Percentiles rank a stretch among this genome's conserved stretches.
Evolutionary conservation across 139 green algal genomes (phyloP).

Genomic region (Chlamydomonas sp.): DNA sequence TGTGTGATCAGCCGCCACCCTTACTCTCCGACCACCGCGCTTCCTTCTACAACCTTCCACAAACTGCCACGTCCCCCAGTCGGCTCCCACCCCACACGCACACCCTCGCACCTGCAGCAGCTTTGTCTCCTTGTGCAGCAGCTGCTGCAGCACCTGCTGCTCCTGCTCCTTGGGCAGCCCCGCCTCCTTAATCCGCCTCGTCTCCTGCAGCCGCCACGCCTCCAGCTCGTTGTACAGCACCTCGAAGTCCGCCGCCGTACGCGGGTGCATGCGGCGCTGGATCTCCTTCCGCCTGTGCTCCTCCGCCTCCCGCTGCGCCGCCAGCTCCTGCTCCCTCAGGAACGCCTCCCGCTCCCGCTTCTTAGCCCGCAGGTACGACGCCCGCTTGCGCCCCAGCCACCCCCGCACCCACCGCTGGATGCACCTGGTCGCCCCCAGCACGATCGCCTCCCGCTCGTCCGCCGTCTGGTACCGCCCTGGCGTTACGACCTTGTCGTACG

Average conservation of each 20-base stretch:
- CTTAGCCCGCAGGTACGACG: conserved; percentile 48
- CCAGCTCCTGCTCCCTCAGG: conserved; percentile 48
- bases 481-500: conserved; percentile 59
- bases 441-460: conserved; percentile 57
- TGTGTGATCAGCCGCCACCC: no score
- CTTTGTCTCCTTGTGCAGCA: conserved; percentile 85
- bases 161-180: conserved; percentile 68
- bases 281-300: conserved; percentile 71
- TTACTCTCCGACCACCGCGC: no score
- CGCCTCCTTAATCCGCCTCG: conserved; percentile 76
- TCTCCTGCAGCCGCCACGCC: conserved; percentile 79
- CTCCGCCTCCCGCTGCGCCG: conserved; percentile 55
- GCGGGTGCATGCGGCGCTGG: conserved; percentile 82
- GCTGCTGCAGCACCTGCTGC: conserved; percentile 71
- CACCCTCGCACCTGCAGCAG: conserved; percentile 71
- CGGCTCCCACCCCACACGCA: no score
- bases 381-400: conserved; percentile 63
- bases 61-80: no score
- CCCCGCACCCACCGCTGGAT: conserved; percentile 79
- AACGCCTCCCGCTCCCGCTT: conserved; percentile 69
- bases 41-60: no score
- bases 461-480: conserved; percentile 70
- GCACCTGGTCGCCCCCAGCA: conserved; percentile 46
- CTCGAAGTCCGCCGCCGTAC: conserved; percentile 81
- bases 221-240: conserved; percentile 85